Evolutionary conservation across 2,329 filamentous ascomycete species (phyloP), one percentile per base, ranked within the genome.

Genomic region (Cadophora gregata): DNA sequence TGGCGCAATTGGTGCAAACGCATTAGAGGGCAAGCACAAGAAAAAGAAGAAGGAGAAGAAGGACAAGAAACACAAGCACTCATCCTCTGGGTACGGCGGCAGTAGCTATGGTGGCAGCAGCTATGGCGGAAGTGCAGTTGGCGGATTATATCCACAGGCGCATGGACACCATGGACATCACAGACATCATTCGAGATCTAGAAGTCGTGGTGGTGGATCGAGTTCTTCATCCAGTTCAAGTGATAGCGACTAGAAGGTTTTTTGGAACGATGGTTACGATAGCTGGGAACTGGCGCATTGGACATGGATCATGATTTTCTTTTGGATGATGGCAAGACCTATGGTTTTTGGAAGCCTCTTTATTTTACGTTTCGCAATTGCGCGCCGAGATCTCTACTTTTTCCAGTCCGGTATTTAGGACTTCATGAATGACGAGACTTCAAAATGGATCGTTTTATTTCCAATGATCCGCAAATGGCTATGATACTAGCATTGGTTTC

Each of bases 1-100:
- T 12, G 86, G 86, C 27, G 85, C 85, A 0, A 79, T 87, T 14
- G 83, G 82, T 2, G 86, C 86, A 8, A 87, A 87, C 70, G 77
- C 82, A 21, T 74, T 86, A 45, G 82, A 83, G 74, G 72, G 81
- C 62, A 81, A 82, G 64, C 48, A 81, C 8, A 77, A 80, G 75
- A 75, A 77, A 21, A 66, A 76, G 12, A 76, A 79, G 70, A 73
- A 77, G 62, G 72, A 76, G 64, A 73, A 75, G 55, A 68, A 75
- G 59, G 70, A 75, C 48, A 71, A 77, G 65, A 71, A 73, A 21
- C 51, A 73, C 48, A 63, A 62, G 24, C 38, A 69, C 16, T 58
- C 68, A 7, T 58, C 68, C 21, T 56, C 66, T 8, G 36, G 25
- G n/a, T 25, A 69, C 42, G 61, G 65, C n/a, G 64, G 68, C 8